Percentiles rank a stretch among this genome's conserved stretches.
Evolutionary conservation across 805 yeast genomes (phyloP).

Genomic region (Schizosaccharomyces cryophilus): DNA sequence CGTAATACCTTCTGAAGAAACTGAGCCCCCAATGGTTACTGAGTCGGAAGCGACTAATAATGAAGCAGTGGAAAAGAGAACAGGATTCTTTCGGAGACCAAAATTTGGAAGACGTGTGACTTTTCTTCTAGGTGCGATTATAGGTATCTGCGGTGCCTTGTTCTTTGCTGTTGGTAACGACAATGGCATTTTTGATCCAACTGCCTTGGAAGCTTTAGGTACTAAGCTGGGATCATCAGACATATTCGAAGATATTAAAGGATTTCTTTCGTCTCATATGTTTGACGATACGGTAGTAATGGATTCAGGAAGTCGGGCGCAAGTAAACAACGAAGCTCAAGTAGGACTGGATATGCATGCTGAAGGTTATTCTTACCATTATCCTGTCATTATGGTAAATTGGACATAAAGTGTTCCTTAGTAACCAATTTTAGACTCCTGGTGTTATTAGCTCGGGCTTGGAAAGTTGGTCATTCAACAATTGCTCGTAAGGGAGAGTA

Average conservation of each 20-base stretch:
- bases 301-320: constrained; percentile 19
- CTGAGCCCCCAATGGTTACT: not conserved
- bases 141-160: constrained; percentile 43
- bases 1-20: too few relatives aligned
- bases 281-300: constrained; percentile 33
- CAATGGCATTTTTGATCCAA: constrained; percentile 13
- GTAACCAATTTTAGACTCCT: constrained; percentile 26
- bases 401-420: not conserved
- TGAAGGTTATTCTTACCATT: constrained; percentile 29
- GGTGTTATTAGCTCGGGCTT: constrained; percentile 90
- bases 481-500: constrained; percentile 26
- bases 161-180: constrained; percentile 28
- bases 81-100: not conserved
- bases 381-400: constrained; percentile 47
- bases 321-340: constrained; percentile 47
- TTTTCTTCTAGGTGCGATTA: constrained; percentile 29
- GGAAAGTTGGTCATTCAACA: constrained; percentile 75
- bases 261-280: constrained; percentile 40
- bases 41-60: not conserved
- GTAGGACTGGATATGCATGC: constrained; percentile 46
- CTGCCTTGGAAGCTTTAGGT: constrained; percentile 26
- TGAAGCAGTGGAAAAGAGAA: not conserved
- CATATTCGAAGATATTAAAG: constrained; percentile 49
- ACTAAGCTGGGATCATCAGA: constrained; percentile 32
- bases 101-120: constrained; percentile 4